Conservation (phyloP, 768 basidiomycete species). For the Tulasnella sp. region DNA sequence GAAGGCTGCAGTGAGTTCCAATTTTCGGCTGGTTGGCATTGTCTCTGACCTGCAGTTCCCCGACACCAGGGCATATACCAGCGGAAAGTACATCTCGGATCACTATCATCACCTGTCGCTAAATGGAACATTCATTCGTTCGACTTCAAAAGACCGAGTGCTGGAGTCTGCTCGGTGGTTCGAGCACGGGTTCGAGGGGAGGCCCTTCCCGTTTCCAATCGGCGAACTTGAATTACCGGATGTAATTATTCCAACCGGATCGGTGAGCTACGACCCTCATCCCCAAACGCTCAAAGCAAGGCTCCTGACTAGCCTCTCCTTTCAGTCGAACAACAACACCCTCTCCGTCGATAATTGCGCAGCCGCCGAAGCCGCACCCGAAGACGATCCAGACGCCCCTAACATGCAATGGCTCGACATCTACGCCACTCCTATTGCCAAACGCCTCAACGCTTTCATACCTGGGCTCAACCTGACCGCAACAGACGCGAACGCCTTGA, state of each 20-base stretch:
- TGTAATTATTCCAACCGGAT: constrained; percentile 13
- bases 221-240: neutral
- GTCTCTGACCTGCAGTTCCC: too few relatives aligned
- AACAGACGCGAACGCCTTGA: constrained; percentile 4
- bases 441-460: neutral
- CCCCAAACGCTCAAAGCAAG: too few relatives aligned
- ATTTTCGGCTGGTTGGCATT: neutral
- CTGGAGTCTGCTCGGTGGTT: constrained; percentile 33
- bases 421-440: constrained; percentile 26
- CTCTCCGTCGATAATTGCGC: constrained; percentile 6
- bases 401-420: constrained; percentile 18
- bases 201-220: neutral
- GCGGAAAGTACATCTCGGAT: constrained; percentile 11
- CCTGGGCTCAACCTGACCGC: constrained; percentile 27
- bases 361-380: neutral
- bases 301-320: neutral
- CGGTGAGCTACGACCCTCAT: neutral
- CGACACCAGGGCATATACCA: neutral
- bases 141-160: constrained; percentile 18
- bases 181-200: constrained; percentile 25
- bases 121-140: constrained; percentile 26
- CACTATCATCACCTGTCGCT: neutral
- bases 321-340: constrained; percentile 26
- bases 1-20: constrained; percentile 14
- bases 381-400: neutral